Evolutionary conservation across 306 rosid genomes (phyloP).

Genomic region (Geum urbanum): DNA sequence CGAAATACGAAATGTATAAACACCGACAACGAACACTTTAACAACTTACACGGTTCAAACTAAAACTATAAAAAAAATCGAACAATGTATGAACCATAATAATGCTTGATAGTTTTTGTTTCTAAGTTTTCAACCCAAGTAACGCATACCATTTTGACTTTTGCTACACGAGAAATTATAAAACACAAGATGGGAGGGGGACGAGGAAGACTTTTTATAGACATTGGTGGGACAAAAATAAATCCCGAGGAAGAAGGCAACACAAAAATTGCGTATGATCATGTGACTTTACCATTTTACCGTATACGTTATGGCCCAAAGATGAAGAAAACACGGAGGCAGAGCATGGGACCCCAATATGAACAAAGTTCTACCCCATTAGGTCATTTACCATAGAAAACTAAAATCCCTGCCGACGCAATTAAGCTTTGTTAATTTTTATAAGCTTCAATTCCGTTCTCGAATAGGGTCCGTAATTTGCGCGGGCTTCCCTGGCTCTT

Average conservation of each 20-base stretch:
- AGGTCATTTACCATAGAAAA: neutral
- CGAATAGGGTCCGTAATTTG: conserved; percentile 1
- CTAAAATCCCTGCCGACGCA: conserved; percentile 23
- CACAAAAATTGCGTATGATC: neutral
- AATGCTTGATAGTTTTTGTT: neutral
- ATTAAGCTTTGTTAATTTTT: neutral
- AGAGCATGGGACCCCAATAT: neutral
- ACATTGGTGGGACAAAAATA: neutral
- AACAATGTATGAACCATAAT: neutral
- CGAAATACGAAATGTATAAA: too few relatives aligned
- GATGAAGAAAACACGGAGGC: neutral
- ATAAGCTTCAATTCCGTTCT: neutral
- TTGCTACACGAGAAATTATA: neutral
- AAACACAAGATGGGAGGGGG: neutral
- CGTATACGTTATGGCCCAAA: neutral
- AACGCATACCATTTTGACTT: neutral
- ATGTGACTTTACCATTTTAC: neutral
- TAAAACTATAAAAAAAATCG: neutral
- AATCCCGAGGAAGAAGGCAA: neutral
- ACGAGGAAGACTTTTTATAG: neutral
- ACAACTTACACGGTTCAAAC: neutral
- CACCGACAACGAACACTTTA: too few relatives aligned
- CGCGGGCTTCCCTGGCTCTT: neutral
- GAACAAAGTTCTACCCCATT: neutral
- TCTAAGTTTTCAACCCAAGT: neutral